Evolutionary conservation across 2,329 filamentous ascomycete genomes (phyloP), one percentile per base, ranked within the genome.

Genomic region (Setomelanomma holmii): DNA sequence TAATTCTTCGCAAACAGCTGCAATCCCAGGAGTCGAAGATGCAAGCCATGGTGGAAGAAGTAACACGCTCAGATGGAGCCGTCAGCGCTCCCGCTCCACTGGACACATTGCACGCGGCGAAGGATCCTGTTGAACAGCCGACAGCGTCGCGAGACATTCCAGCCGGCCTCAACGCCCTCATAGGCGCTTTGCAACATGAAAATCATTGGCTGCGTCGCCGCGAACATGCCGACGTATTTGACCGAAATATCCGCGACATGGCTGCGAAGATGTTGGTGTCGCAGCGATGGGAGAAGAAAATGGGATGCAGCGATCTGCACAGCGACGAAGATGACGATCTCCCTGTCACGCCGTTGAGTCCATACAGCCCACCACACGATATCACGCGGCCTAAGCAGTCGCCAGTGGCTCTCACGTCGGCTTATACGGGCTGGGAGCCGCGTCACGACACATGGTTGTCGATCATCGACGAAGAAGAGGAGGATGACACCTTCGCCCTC

Each of bases 151-250:
- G 40, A 34, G 56, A 14, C 10, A 43, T 60, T 4, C 60, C 65
- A 24, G 55, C 51, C 6, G 51, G 55, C 12, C 27, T 63, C 12
- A 54, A 55, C 38, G 56, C 60, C 0, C 54, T 69, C 23, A 42
- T 71, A 16, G 51, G 61, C 6, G 68, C 68, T 17, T 52, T 71
- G 3, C 55, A 61, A n/a, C 56, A 56, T 17, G 67, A 72, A 22
- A 72, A 71, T 30, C 62, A 62, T 16, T 72, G 67, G 66, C 53
- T 72, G 23, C 66, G 68, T 16, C 58, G 57, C 21, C 63, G 63
- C 5, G 63, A 69, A 33, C 45, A 68, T 40, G 40, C 52, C 6
- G 55, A 58, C 5, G 47, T 60, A 21, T 64, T 66, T 27, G 45
- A 53, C 22, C 35, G 48, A 34, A 63, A 61, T 33, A 22, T 62